Evolutionary conservation across 768 basidiomycete genomes (phyloP).

Genomic region (Panaeolus papilionaceus): DNA sequence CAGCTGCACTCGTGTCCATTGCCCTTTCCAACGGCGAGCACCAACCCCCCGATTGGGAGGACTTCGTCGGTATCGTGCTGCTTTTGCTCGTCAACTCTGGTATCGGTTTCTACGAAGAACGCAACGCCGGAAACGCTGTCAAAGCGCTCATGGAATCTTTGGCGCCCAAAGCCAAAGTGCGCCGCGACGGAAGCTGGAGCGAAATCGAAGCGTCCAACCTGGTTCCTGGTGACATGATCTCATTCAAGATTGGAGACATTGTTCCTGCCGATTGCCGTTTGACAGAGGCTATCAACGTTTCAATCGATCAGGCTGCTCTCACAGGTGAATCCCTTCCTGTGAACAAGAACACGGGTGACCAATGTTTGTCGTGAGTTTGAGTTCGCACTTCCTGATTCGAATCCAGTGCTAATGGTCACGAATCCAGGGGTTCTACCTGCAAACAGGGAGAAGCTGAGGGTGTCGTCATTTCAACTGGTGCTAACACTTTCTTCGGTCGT

Average conservation of each 20-base stretch:
- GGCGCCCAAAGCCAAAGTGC: constrained; percentile 95
- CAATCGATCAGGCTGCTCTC: constrained; percentile 97
- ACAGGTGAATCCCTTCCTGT: constrained; percentile 97
- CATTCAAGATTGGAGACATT: constrained; percentile 99
- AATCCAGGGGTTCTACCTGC: constrained; percentile 89
- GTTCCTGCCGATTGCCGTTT: constrained; percentile 98
- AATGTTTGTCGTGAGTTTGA: constrained; percentile 94
- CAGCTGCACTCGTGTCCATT: constrained; percentile 92
- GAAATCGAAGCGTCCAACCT: constrained; percentile 92
- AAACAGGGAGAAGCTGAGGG: constrained; percentile 99
- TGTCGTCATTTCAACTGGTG: constrained; percentile 96
- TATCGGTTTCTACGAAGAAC: constrained; percentile 99
- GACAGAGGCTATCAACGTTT: constrained; percentile 95
- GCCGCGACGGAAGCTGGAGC: constrained; percentile 81
- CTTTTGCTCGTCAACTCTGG: constrained; percentile 93
- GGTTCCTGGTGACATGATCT: constrained; percentile 94
- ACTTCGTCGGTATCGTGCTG: constrained; percentile 95
- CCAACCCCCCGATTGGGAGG: constrained; percentile 94
- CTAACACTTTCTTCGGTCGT: constrained; percentile 99
- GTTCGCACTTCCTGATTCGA: background rate
- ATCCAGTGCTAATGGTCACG: background rate
- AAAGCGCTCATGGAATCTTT: constrained; percentile 99
- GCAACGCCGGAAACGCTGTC: constrained; percentile 97
- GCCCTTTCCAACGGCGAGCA: constrained; percentile 92
- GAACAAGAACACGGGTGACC: constrained; percentile 91